Evolutionary conservation across 441 rosid species (phyloP), one percentile per base, ranked within the genome.

Genomic region (Erodium chrysanthum): DNA sequence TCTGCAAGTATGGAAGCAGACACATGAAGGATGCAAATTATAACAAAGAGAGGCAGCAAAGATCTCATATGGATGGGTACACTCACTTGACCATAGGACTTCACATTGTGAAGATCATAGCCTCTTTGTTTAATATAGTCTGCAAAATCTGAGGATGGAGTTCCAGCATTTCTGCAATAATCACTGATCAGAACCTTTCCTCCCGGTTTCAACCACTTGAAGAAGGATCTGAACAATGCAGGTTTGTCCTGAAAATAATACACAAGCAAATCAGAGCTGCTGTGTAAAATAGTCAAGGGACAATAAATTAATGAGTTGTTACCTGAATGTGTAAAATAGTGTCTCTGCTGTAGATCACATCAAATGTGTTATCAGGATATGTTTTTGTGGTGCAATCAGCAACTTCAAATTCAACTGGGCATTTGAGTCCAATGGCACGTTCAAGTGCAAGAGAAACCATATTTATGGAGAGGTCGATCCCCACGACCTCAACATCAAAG

Each of bases 381-480:
- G 72, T 77, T 75, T 88, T 94, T 75, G 71, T 88, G 70, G 99
- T 90, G 82, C 96, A 91, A 74, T 91, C 96, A 56, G 96, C 96
- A 50, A 94, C 97, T 82, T 94, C 99, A 77, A 94, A 94, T 80
- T 94, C 96, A 22, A 90, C 91, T 5, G 96, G 76, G 75, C 81
- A 94, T 44, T 80, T 86, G 75, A 87, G 97, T 73, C 97, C 99
- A 78, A 86, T 84, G 63, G 99, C 94, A 70, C 87, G 91, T 68
- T 94, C 99, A 64, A 94, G 77, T 50, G 99, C 97, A 74, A 94
- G 86, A 1, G 96, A 94, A 70, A 94, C 81, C 99, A 94, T 91
- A 72, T 94, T 91, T 74, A 91, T 71, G 1, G 99, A 91, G 70
- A 94, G 97, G 74, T 94, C 99, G 25, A 90, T 91, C 71, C 99